Base-by-base conservation (phyloP, 495 filamentous ascomycete species). In the Tuber aestivum region DNA sequence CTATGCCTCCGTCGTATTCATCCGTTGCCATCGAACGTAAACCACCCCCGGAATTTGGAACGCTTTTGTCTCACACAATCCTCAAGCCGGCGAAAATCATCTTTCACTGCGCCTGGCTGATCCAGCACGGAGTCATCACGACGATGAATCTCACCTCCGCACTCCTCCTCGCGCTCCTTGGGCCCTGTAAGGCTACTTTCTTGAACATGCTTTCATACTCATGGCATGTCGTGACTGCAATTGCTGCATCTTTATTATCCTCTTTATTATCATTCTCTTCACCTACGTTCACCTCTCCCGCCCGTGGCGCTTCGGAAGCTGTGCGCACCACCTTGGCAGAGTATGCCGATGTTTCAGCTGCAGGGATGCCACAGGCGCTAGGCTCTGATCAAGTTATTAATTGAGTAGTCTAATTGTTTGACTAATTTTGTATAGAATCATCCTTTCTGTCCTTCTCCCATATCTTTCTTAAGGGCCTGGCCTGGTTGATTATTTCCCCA, bases 1-100 rank as follows among this genome's bases (percentile, higher is more conserved):
- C 38, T n/a, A 75, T 44, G 69, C 71, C 74, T 40, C 48, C 71
- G 71, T 75, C 71, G 27, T 75, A 75, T 71, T 69, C 74, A 44
- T 75, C 50, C 68, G 18, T 70, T 48, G 70, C 71, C 69, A 50
- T 75, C 69, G 74, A 75, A 44, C 71, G 71, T 56, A 48, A 72
- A 27, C 70, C 71, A 42, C 69, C 44, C 42, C 44, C 69, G 20
- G 56, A 65, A 35, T 65, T 65, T 35, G 56, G 56, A 32, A 14
- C 27, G 35, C 56, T 65, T 27, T 65, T 35, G n/a, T 61, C 56
- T 14, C 56, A 65, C 56, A 18, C 32, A 65, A 65, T 65, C 27
- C 56, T 65, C 56, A 65, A 35, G 27, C 56, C 27, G 27, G 27
- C 32, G 56, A 35, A 8, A 65, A 18, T 35, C 56, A 35, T 65